Evolutionary conservation across 2,329 filamentous ascomycete genomes (phyloP), one percentile per base, ranked within the genome.

Genomic region (Domatiomyces catenatus): DNA sequence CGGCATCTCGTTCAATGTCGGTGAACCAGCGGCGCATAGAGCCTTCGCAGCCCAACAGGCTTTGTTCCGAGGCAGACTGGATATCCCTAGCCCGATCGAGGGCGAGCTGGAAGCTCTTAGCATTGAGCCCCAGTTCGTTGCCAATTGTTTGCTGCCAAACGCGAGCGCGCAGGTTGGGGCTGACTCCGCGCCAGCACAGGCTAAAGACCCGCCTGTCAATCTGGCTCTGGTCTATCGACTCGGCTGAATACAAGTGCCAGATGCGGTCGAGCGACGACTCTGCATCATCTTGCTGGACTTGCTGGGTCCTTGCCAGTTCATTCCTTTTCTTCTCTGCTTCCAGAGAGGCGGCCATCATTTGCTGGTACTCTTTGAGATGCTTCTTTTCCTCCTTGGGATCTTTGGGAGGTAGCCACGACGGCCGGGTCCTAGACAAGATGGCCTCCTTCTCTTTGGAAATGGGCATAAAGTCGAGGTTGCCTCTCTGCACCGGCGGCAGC

Each of bases 341-440:
- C 42, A 75, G 70, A 24, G 77, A 74, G 44, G 73, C 68, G n/a
- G 74, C 73, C 76, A 81, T 78, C 77, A 82, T 82, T 59, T 70
- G 71, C 66, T 81, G 76, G 61, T 80, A 82, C 59, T 82, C 75
- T 62, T 79, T 88, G 57, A 98, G 64, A 66, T 98, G 92, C 58
- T 82, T 83, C 64, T 79, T 85, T 69, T 98, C 92, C 66, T 98
- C 92, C 49, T 84, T 84, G 1, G 87, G 89, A 57, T 92, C 81
- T 67, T 77, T 80, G 7, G 79, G 79, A 18, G 79, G 81, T 49
- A 79, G 70, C 81, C 74, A 84, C 46, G 75, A 82, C 36, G 74
- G 89, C 69, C 67, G 82, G 67, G 61, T 90, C 69, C 67, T 81
- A 72, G 71, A 76, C 19, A 82, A 64, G 15, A 81, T 75, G 56